Conservation (phyloP, 129 eudicot species). For the Calendula officinalis region DNA sequence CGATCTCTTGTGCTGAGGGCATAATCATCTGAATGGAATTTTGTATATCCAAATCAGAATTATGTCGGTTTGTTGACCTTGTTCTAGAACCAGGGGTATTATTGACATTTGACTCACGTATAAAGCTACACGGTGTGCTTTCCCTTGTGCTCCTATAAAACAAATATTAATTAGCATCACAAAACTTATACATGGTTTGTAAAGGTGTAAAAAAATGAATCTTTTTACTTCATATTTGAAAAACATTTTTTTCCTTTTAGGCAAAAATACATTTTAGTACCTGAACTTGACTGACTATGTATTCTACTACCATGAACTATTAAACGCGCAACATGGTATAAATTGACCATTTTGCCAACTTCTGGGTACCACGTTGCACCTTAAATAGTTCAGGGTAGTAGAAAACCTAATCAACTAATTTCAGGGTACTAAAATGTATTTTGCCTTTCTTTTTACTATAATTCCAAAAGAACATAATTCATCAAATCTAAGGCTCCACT, state of each 20-base stretch:
- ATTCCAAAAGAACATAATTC: conserved; percentile 19
- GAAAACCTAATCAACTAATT: too few relatives aligned
- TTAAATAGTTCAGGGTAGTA: too few relatives aligned
- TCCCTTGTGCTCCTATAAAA: conserved; percentile 78
- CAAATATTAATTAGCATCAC: not conserved
- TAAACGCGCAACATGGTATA: too few relatives aligned
- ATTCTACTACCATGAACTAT: too few relatives aligned
- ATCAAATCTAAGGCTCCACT: conserved; percentile 34
- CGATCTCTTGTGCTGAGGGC: conserved; percentile 71
- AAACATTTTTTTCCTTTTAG: conserved; percentile 4
- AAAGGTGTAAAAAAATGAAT: not conserved
- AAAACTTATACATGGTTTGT: not conserved
- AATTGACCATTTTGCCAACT: too few relatives aligned
- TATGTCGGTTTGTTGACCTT: conserved; percentile 34
- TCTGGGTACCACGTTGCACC: too few relatives aligned
- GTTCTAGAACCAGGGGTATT: conserved; percentile 71
- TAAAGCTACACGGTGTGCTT: conserved; percentile 89
- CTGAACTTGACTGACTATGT: too few relatives aligned
- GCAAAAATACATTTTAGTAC: not conserved
- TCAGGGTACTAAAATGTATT: too few relatives aligned
- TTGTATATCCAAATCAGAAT: conserved; percentile 36
- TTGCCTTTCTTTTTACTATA: not conserved
- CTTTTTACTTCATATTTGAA: conserved; percentile 8
- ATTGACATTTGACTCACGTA: conserved; percentile 46
- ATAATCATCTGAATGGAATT: conserved; percentile 41